A percentile compares a stretch with the other conserved stretches of the same genome.
Conservation (phyloP, 306 rosid genomes). For the Cicer arietinum region DNA sequence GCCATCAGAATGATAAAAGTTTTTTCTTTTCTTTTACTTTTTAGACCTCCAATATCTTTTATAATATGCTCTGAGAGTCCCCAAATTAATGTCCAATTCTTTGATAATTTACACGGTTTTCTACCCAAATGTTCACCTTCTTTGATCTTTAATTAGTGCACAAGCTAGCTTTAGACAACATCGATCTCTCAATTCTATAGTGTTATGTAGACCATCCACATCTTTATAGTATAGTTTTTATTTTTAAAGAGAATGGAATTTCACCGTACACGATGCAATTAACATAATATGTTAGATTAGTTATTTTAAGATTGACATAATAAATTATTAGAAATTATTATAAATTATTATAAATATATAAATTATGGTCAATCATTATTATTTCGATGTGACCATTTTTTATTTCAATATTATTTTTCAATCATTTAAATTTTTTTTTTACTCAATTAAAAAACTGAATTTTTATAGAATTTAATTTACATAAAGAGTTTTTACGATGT, state of each 20-base stretch:
- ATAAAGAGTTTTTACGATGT: too few species aligned
- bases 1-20: constrained; percentile 79
- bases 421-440: too few species aligned
- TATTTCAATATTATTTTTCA: too few species aligned
- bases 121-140: constrained; percentile 40
- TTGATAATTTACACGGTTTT: constrained; percentile 50
- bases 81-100: constrained; percentile 56
- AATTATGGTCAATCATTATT: too few species aligned
- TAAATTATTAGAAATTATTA: too few species aligned
- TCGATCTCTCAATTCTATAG: constrained; percentile 21
- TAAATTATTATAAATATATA: too few species aligned
- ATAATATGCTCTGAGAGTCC: constrained; percentile 59
- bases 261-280: too few species aligned
- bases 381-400: too few species aligned
- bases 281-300: too few species aligned
- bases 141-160: not conserved
- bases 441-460: too few species aligned
- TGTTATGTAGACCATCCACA: not conserved
- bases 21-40: constrained; percentile 74
- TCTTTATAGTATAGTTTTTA: not conserved
- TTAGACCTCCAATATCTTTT: constrained; percentile 83
- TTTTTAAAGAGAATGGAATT: not conserved
- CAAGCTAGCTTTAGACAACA: constrained; percentile 20
- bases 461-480: too few species aligned
- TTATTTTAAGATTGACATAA: too few species aligned